Percentiles rank a stretch among this genome's conserved stretches.
phyloP scores from a whole-genome alignment of 2,329 filamentous ascomycete species.

The Grosmannia clavigera region DNA sequence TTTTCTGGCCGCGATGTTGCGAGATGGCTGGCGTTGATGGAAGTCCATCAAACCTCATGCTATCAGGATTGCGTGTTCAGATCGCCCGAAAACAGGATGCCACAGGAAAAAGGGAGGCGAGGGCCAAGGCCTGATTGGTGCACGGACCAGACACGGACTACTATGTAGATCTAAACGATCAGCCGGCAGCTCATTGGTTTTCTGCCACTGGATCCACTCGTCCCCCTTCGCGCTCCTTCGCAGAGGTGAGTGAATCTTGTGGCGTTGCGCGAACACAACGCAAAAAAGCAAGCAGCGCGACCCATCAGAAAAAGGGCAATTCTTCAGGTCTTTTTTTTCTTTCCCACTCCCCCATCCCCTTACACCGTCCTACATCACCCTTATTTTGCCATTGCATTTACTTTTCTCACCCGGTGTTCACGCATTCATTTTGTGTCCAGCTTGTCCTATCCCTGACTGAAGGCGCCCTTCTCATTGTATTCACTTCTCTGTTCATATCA shows the following conservation, averaged over 20 bases:
- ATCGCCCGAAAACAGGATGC: not conserved
- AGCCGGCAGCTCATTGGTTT: not conserved
- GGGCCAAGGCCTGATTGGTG: not conserved
- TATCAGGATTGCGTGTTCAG: not conserved
- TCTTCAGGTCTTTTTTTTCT: not conserved
- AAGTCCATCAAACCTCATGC: not conserved
- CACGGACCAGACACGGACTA: slow-evolving; percentile 1
- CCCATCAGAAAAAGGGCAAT: not conserved
- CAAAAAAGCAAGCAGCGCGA: slow-evolving; percentile 3
- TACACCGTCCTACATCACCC: not conserved
- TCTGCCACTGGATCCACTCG: not conserved
- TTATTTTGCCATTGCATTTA: not conserved
- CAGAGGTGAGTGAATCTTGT: not conserved
- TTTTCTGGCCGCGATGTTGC: not conserved
- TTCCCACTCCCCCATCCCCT: not conserved
- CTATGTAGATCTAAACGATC: not conserved
- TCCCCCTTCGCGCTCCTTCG: not conserved
- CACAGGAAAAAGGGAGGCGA: not conserved
- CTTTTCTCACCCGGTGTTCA: not conserved
- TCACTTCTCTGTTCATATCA: not conserved
- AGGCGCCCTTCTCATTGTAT: not conserved
- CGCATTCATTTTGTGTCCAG: not conserved
- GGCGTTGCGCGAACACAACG: slow-evolving; percentile 3
- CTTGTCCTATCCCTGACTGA: not conserved
- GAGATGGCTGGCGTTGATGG: not conserved